Evolutionary conservation across 768 basidiomycete species (phyloP).

Genomic region (Pluteus cervinus): DNA sequence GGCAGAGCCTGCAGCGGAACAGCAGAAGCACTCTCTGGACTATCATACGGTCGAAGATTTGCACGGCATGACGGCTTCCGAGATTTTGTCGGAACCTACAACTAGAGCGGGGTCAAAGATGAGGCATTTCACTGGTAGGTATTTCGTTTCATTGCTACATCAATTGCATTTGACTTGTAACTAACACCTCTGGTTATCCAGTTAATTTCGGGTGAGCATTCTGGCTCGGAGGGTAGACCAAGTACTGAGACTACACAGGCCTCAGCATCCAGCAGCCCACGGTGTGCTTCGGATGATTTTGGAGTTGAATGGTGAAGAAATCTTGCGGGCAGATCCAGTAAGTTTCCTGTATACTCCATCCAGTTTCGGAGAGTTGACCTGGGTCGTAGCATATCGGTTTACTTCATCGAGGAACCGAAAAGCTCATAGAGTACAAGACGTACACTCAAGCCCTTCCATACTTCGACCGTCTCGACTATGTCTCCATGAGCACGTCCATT

Average conservation of each 20-base stretch:
- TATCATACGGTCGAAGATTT: slow-evolving; percentile 80
- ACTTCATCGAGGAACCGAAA: slow-evolving; percentile 96
- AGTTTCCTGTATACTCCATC: slow-evolving; percentile 18
- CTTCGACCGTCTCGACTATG: slow-evolving; percentile 98
- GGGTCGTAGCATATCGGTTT: slow-evolving; percentile 87
- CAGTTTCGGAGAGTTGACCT: too few species aligned
- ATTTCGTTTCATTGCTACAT: not conserved
- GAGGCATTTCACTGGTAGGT: slow-evolving; percentile 89
- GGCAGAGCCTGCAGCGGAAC: slow-evolving; percentile 22
- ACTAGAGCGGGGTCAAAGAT: slow-evolving; percentile 71
- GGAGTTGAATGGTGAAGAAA: slow-evolving; percentile 96
- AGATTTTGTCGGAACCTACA: slow-evolving; percentile 75
- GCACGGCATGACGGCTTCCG: slow-evolving; percentile 70
- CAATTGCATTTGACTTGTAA: slow-evolving; percentile 1
- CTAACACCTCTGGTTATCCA: slow-evolving; percentile 20
- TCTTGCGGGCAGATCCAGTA: slow-evolving; percentile 80
- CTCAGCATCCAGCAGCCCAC: slow-evolving; percentile 98
- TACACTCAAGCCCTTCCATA: slow-evolving; percentile 97
- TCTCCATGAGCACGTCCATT: slow-evolving; percentile 86
- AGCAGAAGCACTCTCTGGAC: slow-evolving; percentile 47
- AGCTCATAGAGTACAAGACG: slow-evolving; percentile 98
- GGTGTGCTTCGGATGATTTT: slow-evolving; percentile 97
- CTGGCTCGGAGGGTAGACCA: slow-evolving; percentile 1
- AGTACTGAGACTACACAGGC: slow-evolving; percentile 41
- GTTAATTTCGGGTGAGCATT: slow-evolving; percentile 89